Evolutionary conservation across 768 basidiomycete species (phyloP), one percentile per base, ranked within the genome.

Genomic region (Kwoniella dendrophila): DNA sequence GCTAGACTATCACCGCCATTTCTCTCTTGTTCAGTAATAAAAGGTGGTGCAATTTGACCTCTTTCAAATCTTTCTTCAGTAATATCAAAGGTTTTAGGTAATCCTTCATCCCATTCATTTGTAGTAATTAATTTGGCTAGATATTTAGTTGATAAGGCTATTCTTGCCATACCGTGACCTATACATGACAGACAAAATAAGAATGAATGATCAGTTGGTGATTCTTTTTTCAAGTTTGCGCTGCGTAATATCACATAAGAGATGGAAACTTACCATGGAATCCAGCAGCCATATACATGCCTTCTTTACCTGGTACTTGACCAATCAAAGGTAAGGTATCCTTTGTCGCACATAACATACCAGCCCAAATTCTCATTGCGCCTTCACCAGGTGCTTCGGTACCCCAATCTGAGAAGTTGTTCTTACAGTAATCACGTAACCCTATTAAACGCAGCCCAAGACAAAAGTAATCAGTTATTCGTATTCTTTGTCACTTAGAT

Each of bases 291-390:
- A 70, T 49, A 34, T 52, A 74, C 30, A 76, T 34, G 1, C 68
- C 72, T 20, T 68, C 40, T 32, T 58, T 43, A 11, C 56, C 65
- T 1, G 74, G 74, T 0, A 76, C 52, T 14, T 52, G 40, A 2
- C 75, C 75, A 14, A 77, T 63, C 38, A 74, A 59, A 4, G 75
- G 75, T 8, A 74, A 49, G 20, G 54, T 60, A 40, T 77, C 71
- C 54, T 64, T 64, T 14, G 70, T 61, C 14, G 44, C 54, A 20
- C 67, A 63, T 14, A 67, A 51, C 32, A 76, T 70, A 14, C 75
- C 75, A 0, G 63, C 56, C 73, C 75, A 76, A 1, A 68, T 41
- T 36, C 71, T 51, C 11, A 47, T 67, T 3, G 52, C 47, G 4
- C 74, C 74, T 57, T 76, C 74, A 4, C 74, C 74, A 18, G 60